Evolutionary conservation across 1,284 basidiomycete species (phyloP).

Genomic region (Pyrrhoderma lamaoense): DNA sequence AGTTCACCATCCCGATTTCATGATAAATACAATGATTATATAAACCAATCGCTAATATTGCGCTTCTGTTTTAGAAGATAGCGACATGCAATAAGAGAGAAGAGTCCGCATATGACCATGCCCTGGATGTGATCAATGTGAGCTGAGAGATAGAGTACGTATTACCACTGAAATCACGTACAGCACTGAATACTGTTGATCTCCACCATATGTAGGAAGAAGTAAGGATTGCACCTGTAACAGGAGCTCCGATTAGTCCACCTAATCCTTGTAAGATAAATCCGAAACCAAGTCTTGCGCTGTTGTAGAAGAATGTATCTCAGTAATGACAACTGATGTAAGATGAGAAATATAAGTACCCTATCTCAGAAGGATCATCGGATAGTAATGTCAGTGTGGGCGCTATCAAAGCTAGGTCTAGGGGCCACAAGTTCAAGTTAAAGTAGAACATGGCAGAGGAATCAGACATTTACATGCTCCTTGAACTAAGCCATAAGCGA

Average conservation of each 20-base stretch:
- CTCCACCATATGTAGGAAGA: conserved; percentile 9
- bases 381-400: conserved; percentile 8
- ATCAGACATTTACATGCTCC: conserved; percentile 18
- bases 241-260: conserved; percentile 1
- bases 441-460: background rate
- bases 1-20: no score
- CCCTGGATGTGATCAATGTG: no score
- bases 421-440: background rate
- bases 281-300: conserved; percentile 11
- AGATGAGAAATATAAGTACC: background rate
- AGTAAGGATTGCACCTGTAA: conserved; percentile 10
- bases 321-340: background rate
- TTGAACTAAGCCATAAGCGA: conserved; percentile 20
- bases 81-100: no score
- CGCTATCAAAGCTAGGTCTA: conserved; percentile 5
- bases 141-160: no score
- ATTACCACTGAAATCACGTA: background rate
- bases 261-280: conserved; percentile 5
- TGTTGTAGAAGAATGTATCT: background rate
- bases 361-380: conserved; percentile 9
- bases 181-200: conserved; percentile 10
- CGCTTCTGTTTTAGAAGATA: no score
- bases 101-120: no score
- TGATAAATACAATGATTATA: no score
- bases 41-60: no score